Evolutionary conservation across 768 basidiomycete genomes (phyloP).

Genomic region (Lactarius indigo): DNA sequence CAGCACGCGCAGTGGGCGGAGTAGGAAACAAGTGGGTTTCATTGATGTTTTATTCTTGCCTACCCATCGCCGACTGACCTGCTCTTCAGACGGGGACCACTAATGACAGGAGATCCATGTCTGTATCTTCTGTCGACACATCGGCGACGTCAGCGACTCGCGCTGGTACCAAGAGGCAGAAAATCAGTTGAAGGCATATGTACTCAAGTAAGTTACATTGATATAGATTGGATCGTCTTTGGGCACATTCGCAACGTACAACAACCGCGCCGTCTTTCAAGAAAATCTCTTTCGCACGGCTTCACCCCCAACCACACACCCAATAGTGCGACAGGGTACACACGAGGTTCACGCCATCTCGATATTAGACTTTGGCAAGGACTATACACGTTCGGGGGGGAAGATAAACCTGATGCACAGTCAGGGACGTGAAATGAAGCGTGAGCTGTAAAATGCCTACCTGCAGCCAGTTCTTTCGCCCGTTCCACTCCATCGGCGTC

Average conservation of each 20-base stretch:
- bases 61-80: conserved; percentile 13
- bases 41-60: background rate
- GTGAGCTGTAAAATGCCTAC: conserved; percentile 39
- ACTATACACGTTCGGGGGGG: conserved; percentile 66
- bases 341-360: background rate
- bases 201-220: conserved; percentile 3
- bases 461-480: conserved; percentile 86
- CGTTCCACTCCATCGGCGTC: conserved; percentile 86
- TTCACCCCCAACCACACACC: background rate
- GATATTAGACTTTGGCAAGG: conserved; percentile 43
- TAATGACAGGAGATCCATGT: conserved; percentile 57
- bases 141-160: conserved; percentile 25
- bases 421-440: conserved; percentile 4
- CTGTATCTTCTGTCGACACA: conserved; percentile 74
- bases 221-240: conserved; percentile 8
- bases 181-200: conserved; percentile 21
- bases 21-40: conserved; percentile 57
- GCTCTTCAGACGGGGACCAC: conserved; percentile 21
- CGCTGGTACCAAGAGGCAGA: conserved; percentile 27
- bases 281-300: background rate
- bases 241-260: background rate
- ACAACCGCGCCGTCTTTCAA: conserved; percentile 6
- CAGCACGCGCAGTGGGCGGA: conserved; percentile 34
- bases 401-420: conserved; percentile 55
- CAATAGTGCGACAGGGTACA: background rate